Evolutionary conservation across 2,329 filamentous ascomycete genomes (phyloP), one percentile per base, ranked within the genome.

Genomic region (Pezicula carpinea): DNA sequence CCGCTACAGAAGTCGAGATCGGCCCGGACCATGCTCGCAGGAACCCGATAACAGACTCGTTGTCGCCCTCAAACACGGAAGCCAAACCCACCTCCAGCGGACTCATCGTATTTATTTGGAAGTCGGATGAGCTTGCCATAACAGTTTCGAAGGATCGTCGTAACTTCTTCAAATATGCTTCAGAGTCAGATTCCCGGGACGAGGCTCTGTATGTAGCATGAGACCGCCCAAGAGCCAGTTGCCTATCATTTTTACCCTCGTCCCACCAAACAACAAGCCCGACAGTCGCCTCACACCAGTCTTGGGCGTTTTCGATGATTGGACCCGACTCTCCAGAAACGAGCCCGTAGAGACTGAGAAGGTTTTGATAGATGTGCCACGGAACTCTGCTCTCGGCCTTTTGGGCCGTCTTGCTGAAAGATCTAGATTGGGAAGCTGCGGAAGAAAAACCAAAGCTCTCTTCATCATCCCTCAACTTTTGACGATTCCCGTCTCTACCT

Each of bases 221-320:
- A 5, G 62, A 61, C 41, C 53, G 53, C 21, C 59, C 54, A 19
- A 56, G 48, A 36, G 58, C 53, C 35, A 59, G 35, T 34, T 54
- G 58, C 44, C 54, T 54, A 41, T 74, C 71, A 8, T 83, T 76
- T 50, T 82, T 79, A n/a, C 80, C 79, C 51, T 93, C 89, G 61
- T 95, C 85, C 90, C 91, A 96, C 92, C 92, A 97, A 5, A 87
- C 83, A 26, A 91, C 83, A 42, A 97, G 71, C 2, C 85, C 87
- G 50, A 96, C 70, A 0, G 85, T 87, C 0, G 89, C 91, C 69
- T 97, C 92, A 43, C 92, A 82, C 92, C 92, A 97, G 66, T 96
- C 91, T 60, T 92, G 83, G 1, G 90, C 81, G 38, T 83, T 80
- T 39, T 83, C 79, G 51, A 95, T 72, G 44, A 96, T 88, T 17